Conservation (phyloP, 1,284 basidiomycete genomes). For the Microbotryum scabiosae region DNA sequence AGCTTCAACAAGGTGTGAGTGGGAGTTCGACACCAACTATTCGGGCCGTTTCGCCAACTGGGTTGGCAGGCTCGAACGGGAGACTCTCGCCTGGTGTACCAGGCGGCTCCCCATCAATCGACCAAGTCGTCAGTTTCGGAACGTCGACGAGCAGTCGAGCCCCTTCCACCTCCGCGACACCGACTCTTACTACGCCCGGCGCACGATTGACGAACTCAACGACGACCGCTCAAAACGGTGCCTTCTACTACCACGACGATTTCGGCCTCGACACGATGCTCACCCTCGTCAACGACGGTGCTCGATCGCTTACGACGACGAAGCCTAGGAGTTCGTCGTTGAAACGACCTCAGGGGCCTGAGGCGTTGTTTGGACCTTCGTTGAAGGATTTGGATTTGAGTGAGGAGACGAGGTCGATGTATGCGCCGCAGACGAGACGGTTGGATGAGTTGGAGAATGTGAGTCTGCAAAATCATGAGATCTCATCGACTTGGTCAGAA, state of each 20-base stretch:
- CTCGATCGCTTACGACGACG: conserved; percentile 25
- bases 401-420: conserved; percentile 61
- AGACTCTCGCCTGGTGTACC: conserved; percentile 15
- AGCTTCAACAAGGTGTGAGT: conserved; percentile 44
- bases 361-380: conserved; percentile 56
- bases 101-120: conserved; percentile 28
- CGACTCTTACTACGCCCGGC: conserved; percentile 35
- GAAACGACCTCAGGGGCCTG: conserved; percentile 53
- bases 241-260: conserved; percentile 56
- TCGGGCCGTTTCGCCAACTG: conserved; percentile 10
- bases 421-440: conserved; percentile 59
- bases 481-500: too few species aligned
- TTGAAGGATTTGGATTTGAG: conserved; percentile 47
- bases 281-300: conserved; percentile 65
- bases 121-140: conserved; percentile 19
- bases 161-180: conserved; percentile 18
- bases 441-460: conserved; percentile 73
- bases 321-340: conserved; percentile 36
- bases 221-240: conserved; percentile 34
- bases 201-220: conserved; percentile 18
- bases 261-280: conserved; percentile 75
- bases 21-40: conserved; percentile 38
- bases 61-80: conserved; percentile 11
- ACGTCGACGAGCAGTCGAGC: conserved; percentile 1
- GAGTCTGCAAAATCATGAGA: conserved; percentile 28